These are phyloP conservation scores for Picea engelmannii DNA, from an alignment of 83 land plant genomes.

Conservation along the genomic window DNA sequence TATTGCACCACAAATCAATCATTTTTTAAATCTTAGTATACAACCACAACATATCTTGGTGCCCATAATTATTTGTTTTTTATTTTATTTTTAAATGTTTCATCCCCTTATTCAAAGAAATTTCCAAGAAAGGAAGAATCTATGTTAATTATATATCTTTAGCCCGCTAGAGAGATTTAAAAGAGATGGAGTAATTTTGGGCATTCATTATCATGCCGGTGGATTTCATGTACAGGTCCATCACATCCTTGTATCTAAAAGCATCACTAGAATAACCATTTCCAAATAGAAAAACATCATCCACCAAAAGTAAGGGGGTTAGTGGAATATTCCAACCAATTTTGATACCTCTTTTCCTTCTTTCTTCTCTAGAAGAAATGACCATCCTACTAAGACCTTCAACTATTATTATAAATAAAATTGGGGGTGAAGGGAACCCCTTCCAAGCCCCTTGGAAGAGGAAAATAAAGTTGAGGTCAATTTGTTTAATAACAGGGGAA, in stretches of 20 bases:
- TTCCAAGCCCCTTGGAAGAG: too few relatives aligned
- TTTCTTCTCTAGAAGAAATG: not conserved
- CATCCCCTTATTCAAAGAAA: not conserved
- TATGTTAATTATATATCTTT: too few relatives aligned
- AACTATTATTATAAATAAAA: too few relatives aligned
- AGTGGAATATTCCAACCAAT: not conserved
- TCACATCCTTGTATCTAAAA: not conserved
- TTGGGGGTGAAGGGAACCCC: too few relatives aligned
- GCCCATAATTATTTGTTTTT: not conserved
- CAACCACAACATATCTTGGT: not conserved
- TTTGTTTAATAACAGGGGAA: too few relatives aligned
- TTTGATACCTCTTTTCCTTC: not conserved
- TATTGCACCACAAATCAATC: not conserved
- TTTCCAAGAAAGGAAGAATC: not conserved
- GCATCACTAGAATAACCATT: not conserved
- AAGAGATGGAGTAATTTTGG: not conserved
- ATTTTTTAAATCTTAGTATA: not conserved
- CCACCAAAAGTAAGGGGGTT: not conserved
- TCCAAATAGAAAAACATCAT: not conserved
- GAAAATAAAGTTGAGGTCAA: too few relatives aligned
- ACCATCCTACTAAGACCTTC: not conserved
- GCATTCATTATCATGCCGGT: not conserved
- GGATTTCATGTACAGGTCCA: not conserved
- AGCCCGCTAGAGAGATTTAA: too few relatives aligned
- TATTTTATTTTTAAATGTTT: not conserved